These are phyloP conservation scores for Phytopythium litorale DNA, from an alignment of 352 stramenopile genomes.

Conservation along the genomic window DNA sequence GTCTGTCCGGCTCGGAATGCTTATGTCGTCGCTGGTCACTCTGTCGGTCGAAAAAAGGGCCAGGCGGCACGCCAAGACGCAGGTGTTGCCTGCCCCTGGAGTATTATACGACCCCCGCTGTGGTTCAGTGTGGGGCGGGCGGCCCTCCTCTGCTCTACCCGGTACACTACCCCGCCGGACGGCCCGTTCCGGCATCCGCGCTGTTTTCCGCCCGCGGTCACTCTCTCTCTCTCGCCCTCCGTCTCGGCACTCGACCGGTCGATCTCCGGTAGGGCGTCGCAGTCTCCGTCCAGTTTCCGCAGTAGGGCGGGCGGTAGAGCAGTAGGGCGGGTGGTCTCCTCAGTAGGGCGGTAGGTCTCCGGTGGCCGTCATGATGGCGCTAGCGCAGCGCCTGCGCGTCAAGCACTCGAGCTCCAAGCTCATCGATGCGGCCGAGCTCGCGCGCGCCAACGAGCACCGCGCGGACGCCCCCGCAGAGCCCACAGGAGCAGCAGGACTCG, in stretches of 20 bases:
- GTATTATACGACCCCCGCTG: too few species aligned
- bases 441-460: not conserved
- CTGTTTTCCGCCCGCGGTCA: too few species aligned
- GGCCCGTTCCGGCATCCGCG: too few species aligned
- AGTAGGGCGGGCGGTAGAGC: too few species aligned
- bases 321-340: not conserved
- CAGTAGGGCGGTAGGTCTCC: not conserved
- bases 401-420: constrained; percentile 10
- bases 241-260: too few species aligned
- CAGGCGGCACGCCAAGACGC: not conserved
- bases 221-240: too few species aligned
- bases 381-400: constrained; percentile 27
- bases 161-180: too few species aligned
- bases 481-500: not conserved
- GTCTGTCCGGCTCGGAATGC: not conserved
- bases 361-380: constrained; percentile 22
- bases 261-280: too few species aligned
- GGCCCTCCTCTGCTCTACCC: too few species aligned
- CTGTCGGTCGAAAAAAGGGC: not conserved
- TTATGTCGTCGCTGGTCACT: not conserved
- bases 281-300: too few species aligned
- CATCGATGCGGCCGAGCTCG: constrained; percentile 5
- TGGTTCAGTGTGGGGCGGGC: too few species aligned
- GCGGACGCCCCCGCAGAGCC: not conserved
- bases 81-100: too few species aligned